Conservation (phyloP, 768 basidiomycete species). For the Amanita rimosa region DNA sequence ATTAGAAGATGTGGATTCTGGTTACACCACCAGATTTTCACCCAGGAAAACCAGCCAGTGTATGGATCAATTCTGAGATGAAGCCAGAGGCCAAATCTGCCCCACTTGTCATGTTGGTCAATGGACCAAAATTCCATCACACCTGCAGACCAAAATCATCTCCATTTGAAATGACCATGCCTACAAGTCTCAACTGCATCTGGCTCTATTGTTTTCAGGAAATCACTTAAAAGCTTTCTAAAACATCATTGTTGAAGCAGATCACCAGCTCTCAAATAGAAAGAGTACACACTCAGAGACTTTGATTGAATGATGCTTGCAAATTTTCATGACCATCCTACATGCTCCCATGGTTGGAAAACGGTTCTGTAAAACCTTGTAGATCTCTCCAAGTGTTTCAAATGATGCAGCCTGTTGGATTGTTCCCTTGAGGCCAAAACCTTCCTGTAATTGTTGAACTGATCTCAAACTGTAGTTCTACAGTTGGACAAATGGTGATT, state of each 20-base stretch:
- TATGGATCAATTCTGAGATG: constrained; percentile 27
- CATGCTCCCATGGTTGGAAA: constrained; percentile 12
- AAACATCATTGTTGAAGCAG: too few relatives aligned
- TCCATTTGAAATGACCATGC: not conserved
- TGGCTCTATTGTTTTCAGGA: not conserved
- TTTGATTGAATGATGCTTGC: constrained; percentile 9
- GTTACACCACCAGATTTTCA: constrained; percentile 33
- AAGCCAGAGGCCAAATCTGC: constrained; percentile 22
- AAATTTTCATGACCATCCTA: constrained; percentile 8
- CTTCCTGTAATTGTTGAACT: not conserved
- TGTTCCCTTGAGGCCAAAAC: not conserved
- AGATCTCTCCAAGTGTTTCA: not conserved
- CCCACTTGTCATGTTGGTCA: constrained; percentile 10
- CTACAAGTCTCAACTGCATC: not conserved
- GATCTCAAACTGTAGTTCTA: too few relatives aligned
- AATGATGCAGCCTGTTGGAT: not conserved
- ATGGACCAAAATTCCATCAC: constrained; percentile 13
- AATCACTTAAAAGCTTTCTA: not conserved
- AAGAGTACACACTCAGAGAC: constrained; percentile 10
- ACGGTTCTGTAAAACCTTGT: not conserved
- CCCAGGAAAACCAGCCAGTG: constrained; percentile 20
- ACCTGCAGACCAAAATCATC: not conserved
- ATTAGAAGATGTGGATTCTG: constrained; percentile 10
- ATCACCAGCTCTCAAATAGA: too few relatives aligned
- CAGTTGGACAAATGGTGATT: not conserved